These are phyloP conservation scores for Gentiana macrophylla DNA, from an alignment of 257 asterid species.

Conservation along the genomic window DNA sequence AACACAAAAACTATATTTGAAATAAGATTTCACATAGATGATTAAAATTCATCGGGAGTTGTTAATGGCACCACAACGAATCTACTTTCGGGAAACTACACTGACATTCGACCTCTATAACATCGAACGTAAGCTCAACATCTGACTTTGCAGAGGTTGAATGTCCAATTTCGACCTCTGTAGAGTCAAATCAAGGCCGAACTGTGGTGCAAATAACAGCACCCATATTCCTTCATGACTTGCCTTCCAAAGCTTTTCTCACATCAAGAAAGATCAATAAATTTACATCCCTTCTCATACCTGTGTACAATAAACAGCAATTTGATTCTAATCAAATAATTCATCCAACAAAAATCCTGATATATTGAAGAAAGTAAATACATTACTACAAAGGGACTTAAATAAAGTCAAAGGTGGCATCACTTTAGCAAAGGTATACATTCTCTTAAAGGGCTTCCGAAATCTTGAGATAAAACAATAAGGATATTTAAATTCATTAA, in stretches of 20 bases:
- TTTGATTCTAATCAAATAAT: background rate
- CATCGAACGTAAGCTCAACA: no score
- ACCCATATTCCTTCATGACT: background rate
- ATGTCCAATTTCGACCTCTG: no score
- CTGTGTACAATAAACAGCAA: slow-evolving; percentile 23
- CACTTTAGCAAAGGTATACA: background rate
- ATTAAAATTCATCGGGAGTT: no score
- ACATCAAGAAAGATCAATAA: slow-evolving; percentile 69
- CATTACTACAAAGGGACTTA: background rate
- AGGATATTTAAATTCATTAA: no score
- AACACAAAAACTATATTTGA: background rate
- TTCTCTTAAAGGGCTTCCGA: background rate
- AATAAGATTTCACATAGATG: background rate
- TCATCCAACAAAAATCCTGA: background rate
- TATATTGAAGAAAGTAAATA: background rate
- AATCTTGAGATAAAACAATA: no score
- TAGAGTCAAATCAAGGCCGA: no score
- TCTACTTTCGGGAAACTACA: no score
- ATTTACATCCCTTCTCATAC: slow-evolving; percentile 74
- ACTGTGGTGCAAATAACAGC: no score
- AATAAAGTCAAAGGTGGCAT: background rate
- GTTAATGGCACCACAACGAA: no score
- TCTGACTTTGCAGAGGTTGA: no score
- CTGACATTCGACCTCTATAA: no score
- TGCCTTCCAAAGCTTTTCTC: slow-evolving; percentile 84